Percentiles rank a stretch among this genome's conserved stretches.
These are phyloP conservation scores for Postia placenta DNA, from an alignment of 768 basidiomycete species.

Conservation along the genomic window DNA sequence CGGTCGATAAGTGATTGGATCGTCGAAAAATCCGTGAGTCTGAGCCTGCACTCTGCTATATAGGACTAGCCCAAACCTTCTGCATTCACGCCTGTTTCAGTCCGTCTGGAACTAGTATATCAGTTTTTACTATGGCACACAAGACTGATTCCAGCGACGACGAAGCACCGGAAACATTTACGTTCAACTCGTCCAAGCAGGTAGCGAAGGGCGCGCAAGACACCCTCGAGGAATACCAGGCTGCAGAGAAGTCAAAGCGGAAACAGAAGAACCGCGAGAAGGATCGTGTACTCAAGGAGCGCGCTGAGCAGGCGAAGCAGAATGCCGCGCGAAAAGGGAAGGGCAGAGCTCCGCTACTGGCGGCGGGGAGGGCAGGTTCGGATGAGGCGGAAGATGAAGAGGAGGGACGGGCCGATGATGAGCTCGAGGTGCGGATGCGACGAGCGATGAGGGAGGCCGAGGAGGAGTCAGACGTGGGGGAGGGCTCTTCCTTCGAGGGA, in stretches of 20 bases:
- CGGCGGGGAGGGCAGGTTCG: constrained; percentile 9
- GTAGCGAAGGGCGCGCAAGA: constrained; percentile 30
- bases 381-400: constrained; percentile 17
- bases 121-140: too few relatives aligned
- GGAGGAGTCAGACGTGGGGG: constrained; percentile 21
- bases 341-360: constrained; percentile 12
- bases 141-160: constrained; percentile 25
- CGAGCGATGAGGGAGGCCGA: constrained; percentile 38
- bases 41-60: too few relatives aligned
- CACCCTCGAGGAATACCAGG: constrained; percentile 31
- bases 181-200: constrained; percentile 42
- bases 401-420: constrained; percentile 9
- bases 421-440: constrained; percentile 30
- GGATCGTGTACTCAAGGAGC: constrained; percentile 45
- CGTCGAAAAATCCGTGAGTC: too few relatives aligned
- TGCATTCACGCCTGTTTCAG: too few relatives aligned
- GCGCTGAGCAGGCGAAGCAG: constrained; percentile 25
- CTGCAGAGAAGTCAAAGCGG: constrained; percentile 32
- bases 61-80: too few relatives aligned
- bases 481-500: too few relatives aligned
- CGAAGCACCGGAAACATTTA: constrained; percentile 45
- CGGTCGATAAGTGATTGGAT: too few relatives aligned
- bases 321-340: constrained; percentile 5
- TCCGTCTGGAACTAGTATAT: too few relatives aligned
- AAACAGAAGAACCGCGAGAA: constrained; percentile 41